Base-by-base conservation (phyloP, 331 rosid genomes). In the Quercus tomentella region DNA sequence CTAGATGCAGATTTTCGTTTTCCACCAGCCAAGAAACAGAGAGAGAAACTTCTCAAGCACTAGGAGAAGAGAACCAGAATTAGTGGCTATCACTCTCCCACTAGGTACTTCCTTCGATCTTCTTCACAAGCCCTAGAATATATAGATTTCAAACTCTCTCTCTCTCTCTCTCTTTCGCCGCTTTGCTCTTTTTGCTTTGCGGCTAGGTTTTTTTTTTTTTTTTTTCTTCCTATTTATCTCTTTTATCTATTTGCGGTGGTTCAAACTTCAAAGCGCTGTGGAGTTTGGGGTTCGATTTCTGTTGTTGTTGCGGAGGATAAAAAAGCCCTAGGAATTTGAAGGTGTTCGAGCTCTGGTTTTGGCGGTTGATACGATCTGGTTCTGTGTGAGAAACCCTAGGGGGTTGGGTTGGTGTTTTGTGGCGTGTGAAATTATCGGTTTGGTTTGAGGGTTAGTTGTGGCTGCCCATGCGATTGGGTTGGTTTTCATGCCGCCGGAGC, bases 401-500 rank as follows among this genome's bases (percentile, higher is more conserved):
- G 60, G 76, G 55, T 73, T 70, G 17, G 56, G 49, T 79, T 76
- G 79, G 14, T 16, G 65, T 30, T 9, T 25, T 20, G 77, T 58
- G 75, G 4, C 68, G 70, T 60, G 84, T 63, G 70, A 80, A 78
- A 84, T 76, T 62, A 83, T 28, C 70, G 80, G 83, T 77, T 78
- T 55, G 69, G 49, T 41, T 41, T 41, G 49, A 41, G 49, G 73
- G 55, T 49, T 49, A 69, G 5, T 72, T 57, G 87, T 77, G 84
- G 89, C 78, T 79, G 94, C 95, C 93, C 89, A 92, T 92, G 97
- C 95, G 80, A 83, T 92, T 90, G 78, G 89, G 86, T 82, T 87
- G 89, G 66, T 86, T 85, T 96, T 90, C 91, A 96, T 96, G 99
- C 99, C 98, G 98, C 98, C 97, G 9, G 99, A 96, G 87, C 95